Evolutionary conservation across 495 filamentous ascomycete genomes (phyloP), one percentile per base, ranked within the genome.

Genomic region (Astrothelium subdiscretum): DNA sequence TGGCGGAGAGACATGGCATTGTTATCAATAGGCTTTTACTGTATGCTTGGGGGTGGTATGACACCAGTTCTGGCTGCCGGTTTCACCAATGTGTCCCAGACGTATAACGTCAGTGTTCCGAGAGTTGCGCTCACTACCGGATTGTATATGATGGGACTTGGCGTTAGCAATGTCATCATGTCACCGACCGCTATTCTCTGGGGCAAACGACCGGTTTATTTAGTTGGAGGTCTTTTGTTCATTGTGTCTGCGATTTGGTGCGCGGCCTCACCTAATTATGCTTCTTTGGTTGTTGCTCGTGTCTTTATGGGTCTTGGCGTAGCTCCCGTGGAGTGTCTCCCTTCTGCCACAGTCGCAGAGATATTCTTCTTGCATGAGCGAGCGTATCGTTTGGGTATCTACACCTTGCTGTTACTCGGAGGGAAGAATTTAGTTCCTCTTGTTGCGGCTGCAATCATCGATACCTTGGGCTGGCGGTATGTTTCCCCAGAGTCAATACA

Each of bases 291-390:
- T 0, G 67, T 95, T 20, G 94, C 90, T 27, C 82, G 94, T 35
- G 84, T 98, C 52, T 83, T 97, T 61, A 88, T 91, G 73, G 94
- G 94, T 12, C 78, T 97, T 40, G 87, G 91, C 0, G 88, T 97
- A 43, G 90, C 86, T 61, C 90, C 92, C 0, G 90, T 95, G n/a
- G 94, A 98, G 73, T 92, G 90, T 68, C 80, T 98, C 57, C 94
- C 94, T 0, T 95, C 91, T 2, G 94, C 94, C 13, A 95, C 91
- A 0, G 91, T 97, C 65, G 91, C 92, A 8, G 94, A 98, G 73
- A 97, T 97, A 65, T 98, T 90, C 77, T 97, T 96, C 70, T 77
- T 97, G 20, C 94, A 97, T 65, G 94, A 97, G 75, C 80, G 92
- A 44, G 94, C 94, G 1, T 97, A 92, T 69, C 87, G 94, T 10